Evolutionary conservation across 2,329 filamentous ascomycete species (phyloP).

Genomic region (Epichloe elymi): DNA sequence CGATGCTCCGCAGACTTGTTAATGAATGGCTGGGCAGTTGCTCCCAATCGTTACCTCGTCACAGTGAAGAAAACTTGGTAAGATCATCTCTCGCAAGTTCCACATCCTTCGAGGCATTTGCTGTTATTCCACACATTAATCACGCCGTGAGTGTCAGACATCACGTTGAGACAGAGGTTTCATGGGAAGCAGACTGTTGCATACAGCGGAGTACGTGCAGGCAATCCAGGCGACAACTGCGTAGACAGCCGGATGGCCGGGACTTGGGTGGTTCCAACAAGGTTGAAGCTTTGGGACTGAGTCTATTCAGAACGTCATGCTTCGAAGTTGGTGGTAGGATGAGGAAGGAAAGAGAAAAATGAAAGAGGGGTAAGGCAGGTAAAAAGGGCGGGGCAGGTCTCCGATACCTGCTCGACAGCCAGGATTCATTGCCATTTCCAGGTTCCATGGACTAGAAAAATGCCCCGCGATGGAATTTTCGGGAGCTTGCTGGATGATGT

Average conservation of each 20-base stretch:
- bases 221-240: neutral
- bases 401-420: conserved; percentile 4
- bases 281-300: too few species aligned
- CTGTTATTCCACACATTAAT: too few species aligned
- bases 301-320: neutral
- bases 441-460: conserved; percentile 11
- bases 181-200: too few species aligned
- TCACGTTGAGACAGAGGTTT: too few species aligned
- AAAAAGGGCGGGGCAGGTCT: conserved; percentile 7
- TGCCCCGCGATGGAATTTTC: conserved; percentile 21
- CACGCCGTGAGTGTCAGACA: too few species aligned
- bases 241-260: neutral
- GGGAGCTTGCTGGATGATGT: conserved; percentile 17
- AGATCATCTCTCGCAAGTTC: neutral
- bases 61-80: too few species aligned
- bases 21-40: too few species aligned
- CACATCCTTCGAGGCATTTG: too few species aligned
- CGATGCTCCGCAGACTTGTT: too few species aligned
- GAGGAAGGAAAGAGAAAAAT: conserved; percentile 1
- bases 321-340: neutral
- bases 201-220: too few species aligned
- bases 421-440: neutral
- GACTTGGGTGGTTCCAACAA: too few species aligned
- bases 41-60: too few species aligned
- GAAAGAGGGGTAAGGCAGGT: conserved; percentile 2